Conservation (phyloP, 805 yeast genomes). For the Starmerella floricola region DNA sequence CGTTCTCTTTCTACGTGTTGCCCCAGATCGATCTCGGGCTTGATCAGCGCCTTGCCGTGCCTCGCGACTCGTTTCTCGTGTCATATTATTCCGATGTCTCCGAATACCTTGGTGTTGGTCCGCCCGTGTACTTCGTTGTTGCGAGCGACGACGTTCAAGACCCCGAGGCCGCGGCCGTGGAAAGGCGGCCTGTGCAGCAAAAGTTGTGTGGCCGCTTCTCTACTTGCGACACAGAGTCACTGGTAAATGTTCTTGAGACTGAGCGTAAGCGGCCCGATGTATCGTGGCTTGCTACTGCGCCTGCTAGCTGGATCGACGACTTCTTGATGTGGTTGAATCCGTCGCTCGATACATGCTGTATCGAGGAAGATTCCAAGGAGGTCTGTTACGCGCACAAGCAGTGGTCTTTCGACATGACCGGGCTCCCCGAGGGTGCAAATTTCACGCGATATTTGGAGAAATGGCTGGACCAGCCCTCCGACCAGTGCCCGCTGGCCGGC, state of each 20-base stretch:
- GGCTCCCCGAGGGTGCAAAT: conserved; percentile 64
- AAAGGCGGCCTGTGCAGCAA: conserved; percentile 51
- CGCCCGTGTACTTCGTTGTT: conserved; percentile 83
- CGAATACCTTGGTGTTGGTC: conserved; percentile 67
- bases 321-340: conserved; percentile 81
- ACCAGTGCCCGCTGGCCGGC: conserved; percentile 91
- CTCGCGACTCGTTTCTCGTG: conserved; percentile 67
- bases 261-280: conserved; percentile 56
- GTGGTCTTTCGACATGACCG: conserved; percentile 55
- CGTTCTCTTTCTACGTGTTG: conserved; percentile 52
- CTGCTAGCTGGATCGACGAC: conserved; percentile 90
- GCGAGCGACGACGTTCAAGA: background rate
- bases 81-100: conserved; percentile 69
- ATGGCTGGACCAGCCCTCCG: conserved; percentile 73
- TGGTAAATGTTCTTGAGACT: conserved; percentile 71
- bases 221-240: conserved; percentile 64
- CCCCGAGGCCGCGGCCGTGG: conserved; percentile 40
- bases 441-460: conserved; percentile 61
- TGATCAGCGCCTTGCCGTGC: conserved; percentile 83
- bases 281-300: conserved; percentile 67
- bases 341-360: conserved; percentile 71
- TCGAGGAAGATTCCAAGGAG: conserved; percentile 30
- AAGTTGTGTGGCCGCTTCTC: conserved; percentile 78
- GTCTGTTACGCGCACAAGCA: conserved; percentile 45
- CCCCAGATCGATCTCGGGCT: conserved; percentile 68